Evolutionary conservation across 2,329 filamentous ascomycete genomes (phyloP), one percentile per base, ranked within the genome.

Genomic region (Cucurbitaria berberidis): DNA sequence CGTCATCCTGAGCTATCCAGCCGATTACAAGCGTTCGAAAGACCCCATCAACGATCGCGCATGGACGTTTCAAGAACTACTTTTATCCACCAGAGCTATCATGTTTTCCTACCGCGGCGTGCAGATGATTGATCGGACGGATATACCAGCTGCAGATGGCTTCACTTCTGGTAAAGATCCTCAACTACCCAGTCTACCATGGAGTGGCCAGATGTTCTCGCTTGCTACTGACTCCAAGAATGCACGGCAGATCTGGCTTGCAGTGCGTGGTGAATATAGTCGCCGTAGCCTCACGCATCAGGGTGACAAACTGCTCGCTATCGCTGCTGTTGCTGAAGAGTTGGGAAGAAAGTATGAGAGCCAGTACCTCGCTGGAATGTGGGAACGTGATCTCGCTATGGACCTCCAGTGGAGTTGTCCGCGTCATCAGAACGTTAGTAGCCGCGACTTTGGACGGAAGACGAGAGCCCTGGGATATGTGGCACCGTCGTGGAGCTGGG

Each of bases 1-100:
- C 5, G 24, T 52, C 18, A 26, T 51, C 13, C 38, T 55, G 3
- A 48, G 53, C 22, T 55, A 52, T 15, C 43, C 48, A 26, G 42
- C 48, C 10, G 26, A 26, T 34, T 55, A 55, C 32, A 44, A 55
- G 41, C 48, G 53, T 40, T 39, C 43, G 22, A 46, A 48, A 27
- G 53, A 55, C 18, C 53, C 53, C 3, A 55, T 55, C 39, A 51
- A 55, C 26, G 42, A 32, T 38, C 53, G 53, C 16, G 53, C 53
- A 16, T 57, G 54, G 54, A 57, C 50, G 2, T 57, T 54, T 18
- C 54, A 57, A 36, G 54, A 57, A 36, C 40, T 57, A 13, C 34
- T 57, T 5, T 22, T 57, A 5, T 57, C 54, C 8, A 45, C 45
- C 1, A 39, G 50, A 11, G 46, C 45, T 3, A 47, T 57, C 9